A percentile compares a stretch with the other conserved stretches of the same genome.
Evolutionary conservation across 257 asterid species (phyloP).

Genomic region (Solanum clarkiae): DNA sequence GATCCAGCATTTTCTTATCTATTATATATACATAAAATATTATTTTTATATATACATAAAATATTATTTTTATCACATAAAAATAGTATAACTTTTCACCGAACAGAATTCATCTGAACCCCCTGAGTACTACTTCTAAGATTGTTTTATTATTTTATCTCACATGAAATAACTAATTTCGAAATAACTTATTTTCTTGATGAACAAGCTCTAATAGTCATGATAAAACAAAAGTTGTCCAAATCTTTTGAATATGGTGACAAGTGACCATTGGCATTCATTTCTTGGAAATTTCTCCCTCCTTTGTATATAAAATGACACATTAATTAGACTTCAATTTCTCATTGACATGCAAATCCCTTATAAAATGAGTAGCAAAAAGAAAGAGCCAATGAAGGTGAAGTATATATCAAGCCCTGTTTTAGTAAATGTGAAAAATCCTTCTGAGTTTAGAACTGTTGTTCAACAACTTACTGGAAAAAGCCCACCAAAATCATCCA

Average conservation of each 20-base stretch:
- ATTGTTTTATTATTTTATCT: too few relatives aligned
- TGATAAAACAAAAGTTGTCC: neutral
- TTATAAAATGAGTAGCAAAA: neutral
- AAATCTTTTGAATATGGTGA: neutral
- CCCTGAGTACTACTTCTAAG: too few relatives aligned
- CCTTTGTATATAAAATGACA: neutral
- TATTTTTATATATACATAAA: too few relatives aligned
- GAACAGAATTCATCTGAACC: too few relatives aligned
- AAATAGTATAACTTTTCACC: too few relatives aligned
- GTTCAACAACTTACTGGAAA: constrained; percentile 34
- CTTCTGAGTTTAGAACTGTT: constrained; percentile 18
- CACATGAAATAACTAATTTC: neutral
- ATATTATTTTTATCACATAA: too few relatives aligned
- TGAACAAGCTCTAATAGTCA: neutral
- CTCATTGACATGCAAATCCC: neutral
- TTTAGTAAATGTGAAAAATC: constrained; percentile 13
- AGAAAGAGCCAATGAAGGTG: constrained; percentile 14
- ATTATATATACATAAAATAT: too few relatives aligned
- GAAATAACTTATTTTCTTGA: neutral
- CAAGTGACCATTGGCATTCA: neutral
- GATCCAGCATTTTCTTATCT: too few relatives aligned
- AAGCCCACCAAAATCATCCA: neutral
- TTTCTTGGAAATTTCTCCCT: neutral
- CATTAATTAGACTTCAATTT: neutral
- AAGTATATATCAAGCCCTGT: constrained; percentile 26